Evolutionary conservation across 208 protist genomes (phyloP), one percentile per base, ranked within the genome.

Genomic region (Leptomonas pyrrhocoris): DNA sequence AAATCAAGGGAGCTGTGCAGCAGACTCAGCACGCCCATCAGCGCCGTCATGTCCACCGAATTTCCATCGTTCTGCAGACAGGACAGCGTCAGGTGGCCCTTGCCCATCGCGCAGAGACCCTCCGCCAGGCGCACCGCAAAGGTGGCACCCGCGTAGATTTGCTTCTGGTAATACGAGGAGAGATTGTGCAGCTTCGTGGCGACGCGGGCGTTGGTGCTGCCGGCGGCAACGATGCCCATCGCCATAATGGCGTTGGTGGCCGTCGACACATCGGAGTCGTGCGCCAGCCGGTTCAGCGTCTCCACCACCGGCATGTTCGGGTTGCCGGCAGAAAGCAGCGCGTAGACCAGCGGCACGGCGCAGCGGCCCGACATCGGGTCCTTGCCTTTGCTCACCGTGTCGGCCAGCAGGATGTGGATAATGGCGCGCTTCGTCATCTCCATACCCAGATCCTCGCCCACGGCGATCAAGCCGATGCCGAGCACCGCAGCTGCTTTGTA

Each of bases 131-230:
- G 86, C 31, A 96, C 90, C 4, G 92, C 73, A 66, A 96, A 97
- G 30, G 90, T 76, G 23, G 90, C 75, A 43, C 84, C 84, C 18
- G 88, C 70, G 68, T 93, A 95, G 27, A 86, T 60, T 28, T 99
- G 94, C 77, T 98, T 99, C 16, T 90, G 77, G 79, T 99, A 99
- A 84, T 99, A 99, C 1, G 84, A 79, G 5, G 97, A 92, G 23
- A 99, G 88, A 45, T 95, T 92, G 50, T 97, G 86, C 30, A 99
- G 80, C 74, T 99, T 90, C 61, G 81, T 84, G 16, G 97, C 96
- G 19, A 98, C 95, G 36, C 98, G 81, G 11, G 98, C 96, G 77
- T 99, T 99, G 79, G 99, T 99, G 34, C 98, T 99, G 19, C 98
- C 98, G 6, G 97, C 95, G 6, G 92, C 49, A 31, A 95, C 92